Evolutionary conservation across 495 filamentous ascomycete genomes (phyloP).

Genomic region (Pseudevernia furfuracea): DNA sequence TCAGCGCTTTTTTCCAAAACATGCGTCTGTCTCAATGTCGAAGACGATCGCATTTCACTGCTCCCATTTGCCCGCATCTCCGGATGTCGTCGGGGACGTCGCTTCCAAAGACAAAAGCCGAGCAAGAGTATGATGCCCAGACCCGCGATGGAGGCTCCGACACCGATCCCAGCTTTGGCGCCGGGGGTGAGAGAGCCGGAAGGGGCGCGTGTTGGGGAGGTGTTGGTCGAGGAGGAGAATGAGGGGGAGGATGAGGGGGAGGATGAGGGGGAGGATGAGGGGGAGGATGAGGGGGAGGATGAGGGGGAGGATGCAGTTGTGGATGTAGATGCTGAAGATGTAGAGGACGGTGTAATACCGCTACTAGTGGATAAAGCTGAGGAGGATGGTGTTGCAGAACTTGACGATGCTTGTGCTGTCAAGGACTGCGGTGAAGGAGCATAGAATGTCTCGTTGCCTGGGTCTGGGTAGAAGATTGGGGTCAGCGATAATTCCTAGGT

Average conservation of each 20-base stretch:
- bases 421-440: not conserved
- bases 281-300: not conserved
- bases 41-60: not conserved
- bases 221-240: no score
- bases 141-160: not conserved
- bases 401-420: not conserved
- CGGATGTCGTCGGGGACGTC: not conserved
- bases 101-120: not conserved
- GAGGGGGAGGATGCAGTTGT: not conserved
- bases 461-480: not conserved
- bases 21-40: not conserved
- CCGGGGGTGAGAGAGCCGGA: not conserved
- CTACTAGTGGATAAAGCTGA: not conserved
- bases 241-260: not conserved
- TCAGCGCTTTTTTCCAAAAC: not conserved
- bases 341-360: not conserved
- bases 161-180: not conserved
- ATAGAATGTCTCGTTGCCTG: not conserved
- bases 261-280: not conserved
- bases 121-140: not conserved
- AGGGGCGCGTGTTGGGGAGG: not conserved
- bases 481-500: not conserved
- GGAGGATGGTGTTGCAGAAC: not conserved
- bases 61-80: not conserved
- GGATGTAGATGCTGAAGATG: not conserved